phyloP scores from a whole-genome alignment of 495 filamentous ascomycete genomes.

The Aspergillus funiculosus region DNA sequence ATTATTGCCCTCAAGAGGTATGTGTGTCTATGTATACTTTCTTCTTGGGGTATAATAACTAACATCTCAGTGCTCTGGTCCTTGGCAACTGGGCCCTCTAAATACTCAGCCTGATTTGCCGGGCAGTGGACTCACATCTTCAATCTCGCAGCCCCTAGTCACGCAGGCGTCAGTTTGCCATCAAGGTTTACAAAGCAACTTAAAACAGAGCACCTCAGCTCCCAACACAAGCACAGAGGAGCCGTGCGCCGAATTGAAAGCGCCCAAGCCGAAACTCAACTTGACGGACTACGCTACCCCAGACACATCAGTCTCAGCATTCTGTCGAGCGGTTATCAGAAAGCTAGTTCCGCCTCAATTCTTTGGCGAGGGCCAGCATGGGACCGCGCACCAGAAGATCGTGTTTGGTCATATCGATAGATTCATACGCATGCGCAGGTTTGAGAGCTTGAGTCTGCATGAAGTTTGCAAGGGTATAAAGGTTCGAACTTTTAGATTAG shows the following conservation, averaged over 20 bases:
- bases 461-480: constrained; percentile 71
- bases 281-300: constrained; percentile 71
- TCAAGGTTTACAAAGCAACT: constrained; percentile 1
- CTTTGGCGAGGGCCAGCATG: constrained; percentile 56
- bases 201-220: not conserved
- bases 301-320: constrained; percentile 69
- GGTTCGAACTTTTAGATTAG: constrained; percentile 37
- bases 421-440: constrained; percentile 72
- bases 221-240: not conserved
- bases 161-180: constrained; percentile 24
- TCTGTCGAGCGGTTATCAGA: constrained; percentile 70
- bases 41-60: not conserved
- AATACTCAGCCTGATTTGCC: constrained; percentile 12
- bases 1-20: constrained; percentile 69
- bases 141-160: constrained; percentile 22
- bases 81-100: constrained; percentile 25
- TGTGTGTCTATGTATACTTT: constrained; percentile 13
- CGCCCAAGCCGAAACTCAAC: constrained; percentile 22
- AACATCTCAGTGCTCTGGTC: constrained; percentile 26
- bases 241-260: not conserved
- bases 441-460: constrained; percentile 75
- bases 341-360: constrained; percentile 72
- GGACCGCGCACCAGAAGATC: constrained; percentile 50
- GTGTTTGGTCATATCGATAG: constrained; percentile 64
- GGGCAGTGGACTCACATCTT: constrained; percentile 12